phyloP scores from a whole-genome alignment of 371 early-diverging fungal genomes.

The Nematocida ironsii region DNA sequence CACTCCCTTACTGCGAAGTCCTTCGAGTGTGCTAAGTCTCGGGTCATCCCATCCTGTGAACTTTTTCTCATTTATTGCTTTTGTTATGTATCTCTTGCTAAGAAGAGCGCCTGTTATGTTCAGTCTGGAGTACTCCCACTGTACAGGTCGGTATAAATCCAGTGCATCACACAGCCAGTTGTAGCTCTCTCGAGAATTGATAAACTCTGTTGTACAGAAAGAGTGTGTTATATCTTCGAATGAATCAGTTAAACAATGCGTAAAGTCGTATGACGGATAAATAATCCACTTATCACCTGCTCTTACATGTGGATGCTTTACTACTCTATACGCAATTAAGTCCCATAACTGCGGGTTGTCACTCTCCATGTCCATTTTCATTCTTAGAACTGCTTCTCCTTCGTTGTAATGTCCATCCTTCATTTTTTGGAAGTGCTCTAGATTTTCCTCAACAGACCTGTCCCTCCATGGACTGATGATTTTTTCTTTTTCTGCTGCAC shows the following conservation, averaged over 20 bases:
- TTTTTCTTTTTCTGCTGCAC: constrained; percentile 67
- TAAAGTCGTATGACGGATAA: constrained; percentile 98
- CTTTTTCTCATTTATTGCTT: constrained; percentile 77
- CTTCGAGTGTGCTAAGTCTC: constrained; percentile 88
- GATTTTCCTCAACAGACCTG: constrained; percentile 83
- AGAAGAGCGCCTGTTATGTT: constrained; percentile 88
- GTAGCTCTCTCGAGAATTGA: constrained; percentile 85
- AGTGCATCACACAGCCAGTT: constrained; percentile 97
- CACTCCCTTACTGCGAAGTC: constrained; percentile 91
- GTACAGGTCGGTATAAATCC: constrained; percentile 96
- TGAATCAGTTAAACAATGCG: constrained; percentile 95
- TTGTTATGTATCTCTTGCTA: constrained; percentile 91
- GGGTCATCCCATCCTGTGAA: constrained; percentile 96
- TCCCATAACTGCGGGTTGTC: constrained; percentile 99
- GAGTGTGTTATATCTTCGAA: constrained; percentile 99
- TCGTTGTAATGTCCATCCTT: constrained; percentile 87
- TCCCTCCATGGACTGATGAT: constrained; percentile 88
- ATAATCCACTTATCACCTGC: constrained; percentile 88
- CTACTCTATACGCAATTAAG: constrained; percentile 88
- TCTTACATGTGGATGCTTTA: constrained; percentile 79
- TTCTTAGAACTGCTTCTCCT: constrained; percentile 84
- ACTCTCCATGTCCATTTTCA: constrained; percentile 93
- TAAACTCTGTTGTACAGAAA: constrained; percentile 95
- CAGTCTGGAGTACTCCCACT: constrained; percentile 97
- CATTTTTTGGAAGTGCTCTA: constrained; percentile 91